Conservation (phyloP, 441 rosid genomes). For the Erodium moschatum region DNA sequence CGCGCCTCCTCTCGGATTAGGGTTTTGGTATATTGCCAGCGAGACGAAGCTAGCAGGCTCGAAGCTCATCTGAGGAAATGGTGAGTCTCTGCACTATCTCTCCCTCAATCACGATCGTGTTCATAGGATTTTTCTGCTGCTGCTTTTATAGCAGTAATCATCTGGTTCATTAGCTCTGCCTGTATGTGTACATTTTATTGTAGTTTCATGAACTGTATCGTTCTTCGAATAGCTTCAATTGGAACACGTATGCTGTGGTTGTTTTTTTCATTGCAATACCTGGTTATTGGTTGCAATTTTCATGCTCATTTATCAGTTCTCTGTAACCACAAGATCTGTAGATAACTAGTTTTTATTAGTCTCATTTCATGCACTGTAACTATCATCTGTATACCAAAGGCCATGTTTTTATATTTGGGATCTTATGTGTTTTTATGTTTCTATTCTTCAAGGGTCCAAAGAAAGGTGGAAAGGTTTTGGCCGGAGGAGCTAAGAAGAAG, state of each 20-base stretch:
- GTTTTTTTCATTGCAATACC: background rate
- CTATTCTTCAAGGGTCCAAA: constrained; percentile 20
- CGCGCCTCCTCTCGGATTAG: background rate
- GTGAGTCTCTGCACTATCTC: background rate
- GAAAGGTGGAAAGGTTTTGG: constrained; percentile 11
- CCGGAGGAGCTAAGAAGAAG: constrained; percentile 19
- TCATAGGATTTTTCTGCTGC: background rate
- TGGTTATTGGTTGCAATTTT: background rate
- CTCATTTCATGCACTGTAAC: background rate
- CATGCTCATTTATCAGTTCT: background rate
- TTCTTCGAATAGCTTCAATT: background rate
- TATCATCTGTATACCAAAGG: no score
- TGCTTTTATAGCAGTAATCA: background rate
- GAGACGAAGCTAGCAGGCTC: background rate
- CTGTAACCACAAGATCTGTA: background rate
- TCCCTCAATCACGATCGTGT: background rate
- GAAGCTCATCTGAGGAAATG: background rate
- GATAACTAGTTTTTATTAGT: background rate
- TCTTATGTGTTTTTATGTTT: background rate
- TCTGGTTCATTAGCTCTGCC: background rate
- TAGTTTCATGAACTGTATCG: no score
- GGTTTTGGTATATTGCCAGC: background rate
- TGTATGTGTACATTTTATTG: background rate
- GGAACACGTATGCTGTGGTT: background rate
- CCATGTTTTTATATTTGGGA: background rate